These are phyloP conservation scores for Babesia divergens DNA, from an alignment of 169 alveolate genomes.

Conservation along the genomic window DNA sequence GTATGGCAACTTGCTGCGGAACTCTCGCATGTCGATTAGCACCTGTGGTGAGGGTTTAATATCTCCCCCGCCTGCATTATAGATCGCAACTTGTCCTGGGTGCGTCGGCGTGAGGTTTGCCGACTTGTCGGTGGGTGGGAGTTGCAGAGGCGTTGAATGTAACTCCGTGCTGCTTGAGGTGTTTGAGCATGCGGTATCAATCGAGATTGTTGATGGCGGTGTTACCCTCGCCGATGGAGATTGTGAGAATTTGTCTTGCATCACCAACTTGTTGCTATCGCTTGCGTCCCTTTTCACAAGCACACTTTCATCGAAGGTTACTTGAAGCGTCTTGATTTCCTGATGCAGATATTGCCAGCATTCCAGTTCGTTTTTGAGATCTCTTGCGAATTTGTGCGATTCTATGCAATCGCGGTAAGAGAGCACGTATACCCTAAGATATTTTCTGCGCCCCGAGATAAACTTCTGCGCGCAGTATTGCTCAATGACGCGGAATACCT, in stretches of 20 bases:
- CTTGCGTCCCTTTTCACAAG: not conserved
- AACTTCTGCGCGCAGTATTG: slow-evolving; percentile 54
- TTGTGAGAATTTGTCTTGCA: not conserved
- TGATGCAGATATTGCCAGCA: slow-evolving; percentile 51
- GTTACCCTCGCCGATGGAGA: not conserved
- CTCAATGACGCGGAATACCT: slow-evolving; percentile 61
- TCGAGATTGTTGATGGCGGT: not conserved
- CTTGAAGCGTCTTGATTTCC: slow-evolving; percentile 26
- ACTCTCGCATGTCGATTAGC: slow-evolving; percentile 78
- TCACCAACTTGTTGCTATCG: not conserved
- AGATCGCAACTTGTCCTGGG: slow-evolving; percentile 32
- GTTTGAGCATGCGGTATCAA: too few species aligned
- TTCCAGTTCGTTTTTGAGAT: slow-evolving; percentile 43
- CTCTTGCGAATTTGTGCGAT: slow-evolving; percentile 49
- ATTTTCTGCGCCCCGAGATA: not conserved
- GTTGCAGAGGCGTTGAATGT: not conserved
- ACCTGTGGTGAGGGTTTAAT: slow-evolving; percentile 64
- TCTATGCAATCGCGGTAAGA: slow-evolving; percentile 58
- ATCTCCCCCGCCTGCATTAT: slow-evolving; percentile 27
- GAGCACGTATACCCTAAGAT: slow-evolving; percentile 42
- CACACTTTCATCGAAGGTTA: slow-evolving; percentile 47
- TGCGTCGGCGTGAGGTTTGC: not conserved
- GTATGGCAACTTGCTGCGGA: slow-evolving; percentile 76
- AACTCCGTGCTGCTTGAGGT: not conserved
- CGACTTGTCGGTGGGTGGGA: not conserved